Evolutionary conservation across 352 stramenopile species (phyloP).

Genomic region (Pythium periplocum): DNA sequence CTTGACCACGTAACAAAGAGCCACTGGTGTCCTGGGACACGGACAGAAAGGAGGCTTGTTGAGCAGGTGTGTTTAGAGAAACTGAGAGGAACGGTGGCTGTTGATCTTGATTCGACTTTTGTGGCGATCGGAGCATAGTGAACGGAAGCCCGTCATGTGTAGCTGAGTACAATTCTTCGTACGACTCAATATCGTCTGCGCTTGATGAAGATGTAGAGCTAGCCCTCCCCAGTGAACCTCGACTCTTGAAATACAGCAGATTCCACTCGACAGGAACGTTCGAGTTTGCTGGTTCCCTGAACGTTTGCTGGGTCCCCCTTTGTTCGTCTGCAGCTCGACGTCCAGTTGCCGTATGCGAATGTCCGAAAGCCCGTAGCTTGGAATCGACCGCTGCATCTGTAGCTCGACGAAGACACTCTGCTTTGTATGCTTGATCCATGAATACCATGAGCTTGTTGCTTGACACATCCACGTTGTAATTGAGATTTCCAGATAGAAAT

Average conservation of each 20-base stretch:
- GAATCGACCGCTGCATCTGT: conserved; percentile 58
- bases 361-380: conserved; percentile 41
- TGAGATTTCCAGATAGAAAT: conserved; percentile 74
- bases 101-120: background rate
- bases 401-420: conserved; percentile 47
- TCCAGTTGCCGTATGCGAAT: conserved; percentile 2
- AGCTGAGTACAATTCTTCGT: conserved; percentile 47
- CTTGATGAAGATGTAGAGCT: conserved; percentile 27
- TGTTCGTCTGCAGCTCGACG: background rate
- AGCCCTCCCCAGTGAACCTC: conserved; percentile 26
- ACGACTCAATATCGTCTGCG: conserved; percentile 28
- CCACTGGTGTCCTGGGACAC: no score
- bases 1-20: no score
- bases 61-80: no score
- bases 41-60: no score
- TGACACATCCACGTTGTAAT: conserved; percentile 67
- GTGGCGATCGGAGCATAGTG: conserved; percentile 50
- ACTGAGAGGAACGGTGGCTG: no score
- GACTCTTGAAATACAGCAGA: conserved; percentile 41
- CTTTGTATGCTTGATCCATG: conserved; percentile 76
- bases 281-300: conserved; percentile 9
- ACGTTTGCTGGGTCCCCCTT: background rate
- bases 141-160: conserved; percentile 56
- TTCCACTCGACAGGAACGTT: conserved; percentile 48
- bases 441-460: conserved; percentile 22